Evolutionary conservation across 805 yeast genomes (phyloP), one percentile per base, ranked within the genome.

Genomic region (Yamadazyma ubonensis): DNA sequence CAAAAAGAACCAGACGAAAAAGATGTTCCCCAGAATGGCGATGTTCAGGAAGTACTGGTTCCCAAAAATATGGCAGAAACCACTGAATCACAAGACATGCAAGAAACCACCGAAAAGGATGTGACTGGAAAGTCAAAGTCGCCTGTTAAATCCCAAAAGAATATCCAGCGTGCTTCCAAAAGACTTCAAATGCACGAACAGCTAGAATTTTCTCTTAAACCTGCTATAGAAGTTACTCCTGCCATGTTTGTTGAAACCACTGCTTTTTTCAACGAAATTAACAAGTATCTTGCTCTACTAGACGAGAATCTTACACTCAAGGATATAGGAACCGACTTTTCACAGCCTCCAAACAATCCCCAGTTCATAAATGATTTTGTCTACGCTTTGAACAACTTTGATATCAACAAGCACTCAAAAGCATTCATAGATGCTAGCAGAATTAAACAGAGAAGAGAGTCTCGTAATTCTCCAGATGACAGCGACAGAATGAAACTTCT

Each of bases 401-500:
- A 36, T 10, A 16, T 32, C 3, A 3, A 10, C 14, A 21, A 26
- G 11, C 33, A 39, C 16, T 9, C 15, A 3, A 18, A 18, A 18
- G 38, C 30, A 8, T 33, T 27, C 11, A 11, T 15, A 33, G 41
- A 32, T 14, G 36, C 36, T 16, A 30, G 7, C 21, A 33, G 25
- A 26, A 7, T 29, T 17, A n/a, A 25, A 11, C 14, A 26, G 15
- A 31, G 27, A 12, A 27, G 35, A n/a, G 19, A 36, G 7, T 16
- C 33, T 4, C 11, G 17, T 5, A 18, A 35, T 21, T 6, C 21
- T 8, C 22, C 23, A 5, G 22, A 29, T n/a, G 43, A 36, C 29
- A 38, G 30, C 31, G 43, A 67, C 33, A 58, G 59, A 28, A 40
- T 54, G 9, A 57, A 58, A 30, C 54, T 67, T 12, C 40, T 67